Evolutionary conservation across 148 eudicot genomes (phyloP), one percentile per base, ranked within the genome.

Genomic region (Talinum fruticosum): DNA sequence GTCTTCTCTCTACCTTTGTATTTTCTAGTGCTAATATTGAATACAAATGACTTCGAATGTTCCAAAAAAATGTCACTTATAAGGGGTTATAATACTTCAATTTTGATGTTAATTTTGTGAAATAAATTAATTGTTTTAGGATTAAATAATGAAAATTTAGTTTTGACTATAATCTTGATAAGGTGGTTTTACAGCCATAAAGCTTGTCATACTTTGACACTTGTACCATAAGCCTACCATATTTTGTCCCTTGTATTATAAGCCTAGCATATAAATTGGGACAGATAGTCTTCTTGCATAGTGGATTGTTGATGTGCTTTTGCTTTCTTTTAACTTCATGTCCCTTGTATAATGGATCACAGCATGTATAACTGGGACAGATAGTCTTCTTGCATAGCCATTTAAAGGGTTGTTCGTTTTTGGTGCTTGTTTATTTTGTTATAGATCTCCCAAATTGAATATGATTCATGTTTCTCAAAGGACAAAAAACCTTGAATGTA

Each of bases 401-500:
- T 26, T 23, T 16, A 6, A 26, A 8, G 41, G 10, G 21, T 67
- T 76, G 45, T 54, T 28, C 5, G 51, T 65, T 57, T 37, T 29
- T 68, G 65, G 15, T 73, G 24, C 36, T 68, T 72, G n/a, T 68
- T 57, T 44, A 67, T 61, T 69, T 33, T 75, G 30, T 28, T 13
- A 38, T 53, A 49, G 37, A 32, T 7, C 30, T 69, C 61, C 37
- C 68, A 4, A 53, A 4, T 81, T 53, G 32, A 71, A 66, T 53
- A 57, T n/a, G 24, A 66, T 74, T 75, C 73, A 12, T 83, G 71
- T 47, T 16, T 79, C 79, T 19, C 75, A 93, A 96, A 85, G 82
- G 85, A 81, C 85, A 82, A 75, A 71, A 54, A 72, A 77, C 70
- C 81, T 89, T 79, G 90, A 88, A 85, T 77, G 49, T 65, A 71